Base-by-base conservation (phyloP, 768 basidiomycete genomes). In the Termitomyces sp. region DNA sequence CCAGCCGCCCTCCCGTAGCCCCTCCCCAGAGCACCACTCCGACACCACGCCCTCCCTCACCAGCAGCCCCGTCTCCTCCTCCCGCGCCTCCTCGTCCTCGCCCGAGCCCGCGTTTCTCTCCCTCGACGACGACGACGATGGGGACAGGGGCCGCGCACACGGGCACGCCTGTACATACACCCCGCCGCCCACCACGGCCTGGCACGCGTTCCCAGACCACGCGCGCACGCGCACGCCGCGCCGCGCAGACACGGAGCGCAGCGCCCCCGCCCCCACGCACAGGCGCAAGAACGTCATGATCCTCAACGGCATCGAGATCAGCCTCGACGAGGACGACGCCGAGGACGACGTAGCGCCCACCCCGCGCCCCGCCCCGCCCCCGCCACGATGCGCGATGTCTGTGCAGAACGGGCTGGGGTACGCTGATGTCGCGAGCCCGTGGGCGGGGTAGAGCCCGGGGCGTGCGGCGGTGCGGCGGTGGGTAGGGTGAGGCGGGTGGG, bases 1-100 rank as follows among this genome's bases (percentile, higher is more conserved):
- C 4, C n/a, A n/a, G n/a, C n/a, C n/a, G n/a, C n/a, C n/a, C n/a
- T n/a, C n/a, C n/a, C n/a, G n/a, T n/a, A n/a, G n/a, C n/a, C n/a
- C n/a, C n/a, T n/a, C n/a, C n/a, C n/a, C n/a, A n/a, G n/a, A n/a
- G n/a, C n/a, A n/a, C n/a, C n/a, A n/a, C n/a, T n/a, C n/a, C n/a
- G n/a, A n/a, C n/a, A n/a, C n/a, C 0, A 77, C 74, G 0, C 74
- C 75, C 0, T 67, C 76, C 0, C 65, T 75, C 9, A 72, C 74
- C 2, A 75, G 74, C 63, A 75, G 73, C 48, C 73, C 74, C 5
- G 62, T 64, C 2, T 74, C 73, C 1, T 66, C 64, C 2, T 74
- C 73, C 1, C 66, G 71, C 36, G 71, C 74, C 5, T 75, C 73
- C 37, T 73, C 72, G 1, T 63, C 62, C 1, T 72, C 73, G 3